Conservation (phyloP, 805 yeast genomes). For the Yarrowia porcina region DNA sequence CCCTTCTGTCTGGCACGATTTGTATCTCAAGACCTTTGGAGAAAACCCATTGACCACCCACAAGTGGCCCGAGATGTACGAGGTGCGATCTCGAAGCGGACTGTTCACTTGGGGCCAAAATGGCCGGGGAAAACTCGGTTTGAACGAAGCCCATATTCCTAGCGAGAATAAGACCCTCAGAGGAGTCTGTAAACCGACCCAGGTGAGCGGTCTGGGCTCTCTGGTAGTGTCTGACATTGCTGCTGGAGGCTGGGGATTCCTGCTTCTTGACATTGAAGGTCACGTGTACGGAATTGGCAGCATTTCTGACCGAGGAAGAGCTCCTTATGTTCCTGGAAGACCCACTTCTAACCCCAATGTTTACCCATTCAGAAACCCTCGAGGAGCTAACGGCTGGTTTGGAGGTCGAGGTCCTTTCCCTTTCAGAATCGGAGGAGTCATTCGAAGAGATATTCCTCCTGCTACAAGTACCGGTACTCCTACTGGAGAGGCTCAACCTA, state of each 20-base stretch:
- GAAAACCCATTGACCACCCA: conserved; percentile 42
- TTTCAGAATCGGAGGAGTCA: background rate
- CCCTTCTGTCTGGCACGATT: conserved; percentile 46
- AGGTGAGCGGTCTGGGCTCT: conserved; percentile 41
- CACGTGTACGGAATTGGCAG: conserved; percentile 50
- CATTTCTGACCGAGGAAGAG: conserved; percentile 37
- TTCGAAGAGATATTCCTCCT: background rate
- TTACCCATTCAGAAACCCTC: background rate
- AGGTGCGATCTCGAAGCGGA: conserved; percentile 42
- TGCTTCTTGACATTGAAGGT: conserved; percentile 55
- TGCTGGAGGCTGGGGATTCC: conserved; percentile 65
- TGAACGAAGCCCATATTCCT: conserved; percentile 25
- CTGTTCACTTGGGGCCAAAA: conserved; percentile 53
- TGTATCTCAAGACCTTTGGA: conserved; percentile 48
- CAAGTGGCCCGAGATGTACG: conserved; percentile 53
- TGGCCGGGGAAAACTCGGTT: conserved; percentile 35
- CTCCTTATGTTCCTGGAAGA: background rate
- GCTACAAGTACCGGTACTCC: background rate
- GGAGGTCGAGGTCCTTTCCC: conserved; percentile 14
- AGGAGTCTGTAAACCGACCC: conserved; percentile 43
- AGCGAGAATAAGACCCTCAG: conserved; percentile 30
- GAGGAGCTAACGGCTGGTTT: background rate
- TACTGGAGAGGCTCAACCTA: background rate
- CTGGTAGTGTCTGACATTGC: conserved; percentile 46
- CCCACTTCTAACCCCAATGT: background rate